Evolutionary conservation across 257 asterid genomes (phyloP).

Genomic region (Solanum chilense): DNA sequence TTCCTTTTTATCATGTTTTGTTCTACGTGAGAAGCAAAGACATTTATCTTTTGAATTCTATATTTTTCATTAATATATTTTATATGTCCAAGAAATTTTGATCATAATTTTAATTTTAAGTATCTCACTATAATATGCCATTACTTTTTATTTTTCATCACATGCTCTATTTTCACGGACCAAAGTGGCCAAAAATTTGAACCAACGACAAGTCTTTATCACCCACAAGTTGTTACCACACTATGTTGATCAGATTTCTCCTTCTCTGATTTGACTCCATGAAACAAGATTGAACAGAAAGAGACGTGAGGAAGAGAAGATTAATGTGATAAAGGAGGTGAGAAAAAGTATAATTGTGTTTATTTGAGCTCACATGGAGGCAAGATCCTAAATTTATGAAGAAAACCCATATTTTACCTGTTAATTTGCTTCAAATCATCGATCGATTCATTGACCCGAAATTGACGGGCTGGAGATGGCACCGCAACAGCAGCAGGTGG

Average conservation of each 20-base stretch:
- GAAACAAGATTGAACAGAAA: not conserved
- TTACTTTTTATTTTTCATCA: not conserved
- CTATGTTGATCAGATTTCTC: not conserved
- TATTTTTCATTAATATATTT: no score
- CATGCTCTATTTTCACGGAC: not conserved
- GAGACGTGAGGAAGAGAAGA: not conserved
- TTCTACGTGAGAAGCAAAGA: no score
- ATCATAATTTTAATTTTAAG: no score
- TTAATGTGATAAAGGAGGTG: not conserved
- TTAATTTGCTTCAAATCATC: not conserved
- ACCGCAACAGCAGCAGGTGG: not conserved
- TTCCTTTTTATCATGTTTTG: no score
- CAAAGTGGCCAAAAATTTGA: not conserved
- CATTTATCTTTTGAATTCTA: no score
- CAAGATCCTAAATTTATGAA: not conserved
- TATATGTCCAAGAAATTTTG: no score
- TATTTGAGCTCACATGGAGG: not conserved
- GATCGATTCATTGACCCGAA: not conserved
- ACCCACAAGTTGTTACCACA: not conserved
- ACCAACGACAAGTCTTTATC: not conserved
- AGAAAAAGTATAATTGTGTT: not conserved
- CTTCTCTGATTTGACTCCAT: not conserved
- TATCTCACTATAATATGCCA: no score
- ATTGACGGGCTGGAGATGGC: not conserved
- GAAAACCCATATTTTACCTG: not conserved